Base-by-base conservation (phyloP, 768 basidiomycete genomes). In the Xerocomus spinulosus region DNA sequence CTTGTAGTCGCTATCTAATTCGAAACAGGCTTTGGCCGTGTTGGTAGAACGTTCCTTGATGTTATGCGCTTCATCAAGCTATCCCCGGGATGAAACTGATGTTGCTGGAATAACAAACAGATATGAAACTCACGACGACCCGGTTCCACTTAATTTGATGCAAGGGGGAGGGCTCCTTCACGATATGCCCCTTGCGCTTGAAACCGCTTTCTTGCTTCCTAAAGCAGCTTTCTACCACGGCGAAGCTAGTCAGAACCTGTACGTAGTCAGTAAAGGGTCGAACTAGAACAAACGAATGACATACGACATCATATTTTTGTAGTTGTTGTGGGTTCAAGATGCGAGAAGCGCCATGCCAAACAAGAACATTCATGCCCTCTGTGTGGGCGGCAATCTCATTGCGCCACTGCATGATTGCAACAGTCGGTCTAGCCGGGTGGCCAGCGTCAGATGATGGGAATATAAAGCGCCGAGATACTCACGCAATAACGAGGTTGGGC, bases 11-110 rank as follows among this genome's bases (percentile, higher is more conserved):
- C 85, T 80, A 54, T 84, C 68, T 10, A 99, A 73, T 46, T 92
- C 87, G 63, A 99, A 99, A 0, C 92, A 80, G n/a, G 93, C 94
- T 67, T 95, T 97, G 2, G 95, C 94, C 0, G 95, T 97, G 62
- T 95, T 97, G 1, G 91, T 93, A 4, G 82, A 71, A 4, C 95
- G 82, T 62, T 98, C 95, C 61, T 98, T 98, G 73, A 98, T 97
- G 63, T 94, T 97, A 68, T 97, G 95, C 5, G 94, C 95, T 71
- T 96, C 93, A 56, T 97, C 93, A 36, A 96, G 79, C 87, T 90
- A 51, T 14, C 39, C 18, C n/a, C 12, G 30, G 14, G 20, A 20
- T 14, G 34, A 41, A 37, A 52, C 42, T 9, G 39, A 24, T 4
- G 10, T 14, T 5, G 18, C 3, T 18, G 17, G 10, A 9, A n/a